Evolutionary conservation across 768 basidiomycete species (phyloP).

Genomic region (Dentipellis fragilis): DNA sequence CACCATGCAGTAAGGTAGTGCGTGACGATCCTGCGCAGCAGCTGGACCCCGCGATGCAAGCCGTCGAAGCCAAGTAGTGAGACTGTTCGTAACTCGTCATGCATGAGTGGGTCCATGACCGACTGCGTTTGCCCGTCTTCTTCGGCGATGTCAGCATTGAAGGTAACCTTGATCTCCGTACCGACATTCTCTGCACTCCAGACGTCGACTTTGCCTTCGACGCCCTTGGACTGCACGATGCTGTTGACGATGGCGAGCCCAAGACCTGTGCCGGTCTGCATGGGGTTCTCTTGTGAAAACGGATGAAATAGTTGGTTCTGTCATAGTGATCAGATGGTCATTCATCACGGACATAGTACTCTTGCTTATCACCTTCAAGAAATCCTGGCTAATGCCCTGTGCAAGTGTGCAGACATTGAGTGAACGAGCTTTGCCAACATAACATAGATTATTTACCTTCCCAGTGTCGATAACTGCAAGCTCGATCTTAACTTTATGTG

Average conservation of each 20-base stretch:
- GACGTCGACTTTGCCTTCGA: slow-evolving; percentile 88
- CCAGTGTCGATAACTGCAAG: slow-evolving; percentile 83
- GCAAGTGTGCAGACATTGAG: too few relatives aligned
- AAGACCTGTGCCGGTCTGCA: slow-evolving; percentile 88
- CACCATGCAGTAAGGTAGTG: slow-evolving; percentile 70
- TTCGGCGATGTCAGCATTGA: slow-evolving; percentile 57
- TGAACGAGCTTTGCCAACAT: background rate
- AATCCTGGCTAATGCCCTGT: slow-evolving; percentile 85
- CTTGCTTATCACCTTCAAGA: slow-evolving; percentile 55
- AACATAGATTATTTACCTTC: slow-evolving; percentile 39
- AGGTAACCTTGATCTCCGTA: slow-evolving; percentile 83
- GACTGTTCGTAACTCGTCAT: slow-evolving; percentile 27
- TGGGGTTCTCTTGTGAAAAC: slow-evolving; percentile 92
- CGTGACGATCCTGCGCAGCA: slow-evolving; percentile 51
- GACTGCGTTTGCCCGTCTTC: slow-evolving; percentile 20
- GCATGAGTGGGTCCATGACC: slow-evolving; percentile 18
- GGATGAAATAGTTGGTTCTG: slow-evolving; percentile 94
- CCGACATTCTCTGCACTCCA: slow-evolving; percentile 86
- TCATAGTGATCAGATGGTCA: background rate
- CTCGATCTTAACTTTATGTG: slow-evolving; percentile 64
- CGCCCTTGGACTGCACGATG: slow-evolving; percentile 76
- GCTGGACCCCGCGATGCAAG: slow-evolving; percentile 52
- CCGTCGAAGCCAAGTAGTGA: slow-evolving; percentile 67
- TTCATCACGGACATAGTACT: background rate
- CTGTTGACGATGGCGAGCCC: slow-evolving; percentile 94